These are phyloP conservation scores for Kwoniella mangroviensis DNA, from an alignment of 768 basidiomycete genomes.

Conservation along the genomic window DNA sequence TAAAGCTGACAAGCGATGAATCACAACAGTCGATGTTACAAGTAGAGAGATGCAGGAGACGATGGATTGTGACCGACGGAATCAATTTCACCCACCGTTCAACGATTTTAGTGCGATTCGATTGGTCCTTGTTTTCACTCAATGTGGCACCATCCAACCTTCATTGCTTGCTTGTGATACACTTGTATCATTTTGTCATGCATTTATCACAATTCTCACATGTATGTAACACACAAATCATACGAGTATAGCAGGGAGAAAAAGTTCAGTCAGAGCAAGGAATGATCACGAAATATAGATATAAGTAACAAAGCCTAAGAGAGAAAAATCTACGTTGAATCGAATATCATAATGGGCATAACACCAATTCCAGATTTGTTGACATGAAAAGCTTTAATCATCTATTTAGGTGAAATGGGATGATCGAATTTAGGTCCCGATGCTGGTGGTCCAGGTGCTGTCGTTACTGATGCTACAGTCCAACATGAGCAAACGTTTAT, in stretches of 20 bases:
- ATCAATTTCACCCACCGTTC: background rate
- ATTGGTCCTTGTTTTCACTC: background rate
- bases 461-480: constrained; percentile 28
- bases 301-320: background rate
- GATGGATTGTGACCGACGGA: background rate
- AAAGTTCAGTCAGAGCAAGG: background rate
- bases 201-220: background rate
- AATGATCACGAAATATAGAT: background rate
- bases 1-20: background rate
- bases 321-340: background rate
- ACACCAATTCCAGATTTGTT: too few species aligned
- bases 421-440: constrained; percentile 40
- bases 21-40: background rate
- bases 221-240: constrained; percentile 1
- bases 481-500: background rate
- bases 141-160: background rate
- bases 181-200: background rate
- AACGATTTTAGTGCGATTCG: background rate
- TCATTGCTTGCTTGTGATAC: too few species aligned
- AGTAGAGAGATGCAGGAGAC: background rate
- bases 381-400: background rate
- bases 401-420: constrained; percentile 10
- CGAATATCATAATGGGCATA: too few species aligned
- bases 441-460: constrained; percentile 46
- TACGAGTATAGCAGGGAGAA: background rate